Evolutionary conservation across 495 filamentous ascomycete genomes (phyloP).

Genomic region (Sordaria brevicollis): DNA sequence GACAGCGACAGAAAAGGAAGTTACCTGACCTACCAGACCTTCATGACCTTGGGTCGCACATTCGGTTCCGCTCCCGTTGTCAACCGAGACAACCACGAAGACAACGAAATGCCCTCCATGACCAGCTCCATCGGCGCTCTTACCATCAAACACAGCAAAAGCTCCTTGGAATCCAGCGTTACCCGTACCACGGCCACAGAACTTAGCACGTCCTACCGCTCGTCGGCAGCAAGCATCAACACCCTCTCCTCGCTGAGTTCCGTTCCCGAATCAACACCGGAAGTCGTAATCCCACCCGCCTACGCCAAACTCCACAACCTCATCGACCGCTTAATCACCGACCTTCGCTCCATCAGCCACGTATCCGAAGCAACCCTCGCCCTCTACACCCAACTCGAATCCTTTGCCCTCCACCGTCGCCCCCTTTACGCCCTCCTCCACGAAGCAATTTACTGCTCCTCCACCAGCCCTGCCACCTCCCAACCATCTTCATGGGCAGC

Average conservation of each 20-base stretch:
- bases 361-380: not conserved
- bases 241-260: not conserved
- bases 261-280: not conserved
- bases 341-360: slow-evolving; percentile 10
- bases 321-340: not conserved
- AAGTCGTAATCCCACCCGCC: not conserved
- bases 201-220: not conserved
- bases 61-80: slow-evolving; percentile 45
- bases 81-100: slow-evolving; percentile 47
- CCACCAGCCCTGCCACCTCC: not conserved
- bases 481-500: slow-evolving; percentile 31
- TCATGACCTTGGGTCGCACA: slow-evolving; percentile 64
- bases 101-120: slow-evolving; percentile 53
- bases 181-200: not conserved
- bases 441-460: slow-evolving; percentile 17
- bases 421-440: slow-evolving; percentile 18
- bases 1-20: not conserved
- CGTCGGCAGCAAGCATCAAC: not conserved
- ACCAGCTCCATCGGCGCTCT: slow-evolving; percentile 34
- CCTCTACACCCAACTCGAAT: not conserved
- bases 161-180: not conserved
- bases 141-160: not conserved
- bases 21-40: slow-evolving; percentile 52
- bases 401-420: slow-evolving; percentile 10
- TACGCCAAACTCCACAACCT: not conserved